Percentiles rank a stretch among this genome's conserved stretches.
phyloP scores from a whole-genome alignment of 805 yeast species.

The Yamadazyma sp. region DNA sequence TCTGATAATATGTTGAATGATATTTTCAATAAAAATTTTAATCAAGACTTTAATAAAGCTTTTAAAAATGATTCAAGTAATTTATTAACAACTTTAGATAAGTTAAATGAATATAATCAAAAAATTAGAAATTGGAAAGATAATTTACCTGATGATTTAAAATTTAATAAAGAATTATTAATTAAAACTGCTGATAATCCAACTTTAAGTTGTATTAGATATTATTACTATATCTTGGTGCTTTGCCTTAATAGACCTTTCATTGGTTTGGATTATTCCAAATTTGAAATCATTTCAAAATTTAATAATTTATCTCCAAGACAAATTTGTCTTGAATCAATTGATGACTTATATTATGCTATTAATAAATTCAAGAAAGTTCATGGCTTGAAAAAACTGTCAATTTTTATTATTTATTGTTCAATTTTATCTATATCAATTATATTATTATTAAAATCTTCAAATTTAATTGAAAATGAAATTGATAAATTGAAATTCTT shows the following conservation, averaged over 20 bases:
- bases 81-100: constrained; percentile 36
- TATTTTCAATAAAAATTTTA: constrained; percentile 39
- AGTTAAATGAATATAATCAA: constrained; percentile 44
- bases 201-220: constrained; percentile 49
- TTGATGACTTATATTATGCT: constrained; percentile 40
- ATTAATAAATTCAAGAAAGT: constrained; percentile 32
- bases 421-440: constrained; percentile 45
- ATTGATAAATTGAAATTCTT: constrained; percentile 33
- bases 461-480: constrained; percentile 22
- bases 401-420: constrained; percentile 47
- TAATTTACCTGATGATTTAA: constrained; percentile 44
- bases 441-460: constrained; percentile 32
- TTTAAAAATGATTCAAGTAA: constrained; percentile 35
- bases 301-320: constrained; percentile 18
- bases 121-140: constrained; percentile 52
- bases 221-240: constrained; percentile 55
- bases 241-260: constrained; percentile 63
- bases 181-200: constrained; percentile 48
- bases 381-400: constrained; percentile 41
- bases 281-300: constrained; percentile 14
- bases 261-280: constrained; percentile 35
- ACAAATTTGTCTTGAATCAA: constrained; percentile 34
- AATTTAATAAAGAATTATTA: constrained; percentile 47
- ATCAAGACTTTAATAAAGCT: constrained; percentile 24
- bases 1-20: constrained; percentile 45